These are phyloP conservation scores for Wilcoxina mikolae DNA, from an alignment of 495 filamentous ascomycete species.

Conservation along the genomic window DNA sequence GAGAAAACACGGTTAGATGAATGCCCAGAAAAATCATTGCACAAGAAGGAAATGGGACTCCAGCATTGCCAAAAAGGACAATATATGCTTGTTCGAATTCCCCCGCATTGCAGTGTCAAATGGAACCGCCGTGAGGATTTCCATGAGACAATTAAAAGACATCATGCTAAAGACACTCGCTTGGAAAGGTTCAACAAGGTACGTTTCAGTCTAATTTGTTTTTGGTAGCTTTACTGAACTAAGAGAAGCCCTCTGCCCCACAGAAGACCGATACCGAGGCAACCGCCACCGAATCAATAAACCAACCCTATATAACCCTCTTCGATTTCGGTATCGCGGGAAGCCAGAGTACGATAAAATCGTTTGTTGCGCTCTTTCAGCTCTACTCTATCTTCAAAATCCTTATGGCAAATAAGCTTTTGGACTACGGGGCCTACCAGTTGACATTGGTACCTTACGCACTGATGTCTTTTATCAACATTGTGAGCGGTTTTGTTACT, in stretches of 20 bases:
- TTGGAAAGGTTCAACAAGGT: background rate
- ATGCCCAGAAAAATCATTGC: no score
- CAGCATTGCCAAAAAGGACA: no score
- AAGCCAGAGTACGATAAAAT: background rate
- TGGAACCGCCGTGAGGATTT: background rate
- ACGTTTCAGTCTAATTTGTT: background rate
- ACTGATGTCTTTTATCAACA: constrained; percentile 10
- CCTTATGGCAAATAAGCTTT: no score
- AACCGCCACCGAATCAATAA: no score
- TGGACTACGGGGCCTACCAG: no score
- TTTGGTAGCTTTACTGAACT: background rate
- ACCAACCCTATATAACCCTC: no score
- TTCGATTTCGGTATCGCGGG: no score
- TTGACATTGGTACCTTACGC: constrained; percentile 11
- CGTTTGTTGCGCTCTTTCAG: background rate
- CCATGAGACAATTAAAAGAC: no score
- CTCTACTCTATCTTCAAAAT: background rate
- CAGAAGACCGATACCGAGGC: no score
- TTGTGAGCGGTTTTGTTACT: background rate
- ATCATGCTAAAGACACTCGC: background rate
- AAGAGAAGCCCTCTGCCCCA: no score
- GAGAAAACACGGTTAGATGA: no score
- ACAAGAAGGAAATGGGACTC: no score
- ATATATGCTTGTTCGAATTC: background rate
- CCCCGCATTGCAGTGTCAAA: background rate